Conservation (phyloP, 352 stramenopile genomes). For the Phytophthora chlamydospora region DNA sequence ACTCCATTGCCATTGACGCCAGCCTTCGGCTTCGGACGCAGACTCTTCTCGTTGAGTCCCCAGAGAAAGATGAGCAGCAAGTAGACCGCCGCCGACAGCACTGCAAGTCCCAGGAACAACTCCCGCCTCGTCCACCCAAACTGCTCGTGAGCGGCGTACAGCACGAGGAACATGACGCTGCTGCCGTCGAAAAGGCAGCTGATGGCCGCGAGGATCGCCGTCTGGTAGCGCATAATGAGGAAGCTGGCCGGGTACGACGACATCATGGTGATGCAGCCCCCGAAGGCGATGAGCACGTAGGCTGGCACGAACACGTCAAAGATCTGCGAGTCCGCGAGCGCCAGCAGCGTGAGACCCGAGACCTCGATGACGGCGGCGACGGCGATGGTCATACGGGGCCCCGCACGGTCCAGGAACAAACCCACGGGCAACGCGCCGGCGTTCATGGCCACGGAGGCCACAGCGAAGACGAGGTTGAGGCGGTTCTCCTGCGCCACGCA, state of each 20-base stretch:
- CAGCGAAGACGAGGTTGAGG: conserved; percentile 90
- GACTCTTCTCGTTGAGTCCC: conserved; percentile 71
- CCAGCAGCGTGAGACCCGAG: conserved; percentile 69
- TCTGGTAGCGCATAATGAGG: conserved; percentile 75
- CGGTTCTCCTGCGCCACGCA: conserved; percentile 82
- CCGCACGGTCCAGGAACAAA: conserved; percentile 76
- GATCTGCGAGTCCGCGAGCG: conserved; percentile 69
- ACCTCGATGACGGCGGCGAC: conserved; percentile 71
- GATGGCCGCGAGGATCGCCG: conserved; percentile 76
- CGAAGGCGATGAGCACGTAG: conserved; percentile 73
- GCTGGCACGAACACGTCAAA: conserved; percentile 80
- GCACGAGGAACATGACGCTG: conserved; percentile 76
- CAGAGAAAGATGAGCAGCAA: conserved; percentile 70
- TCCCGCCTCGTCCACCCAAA: conserved; percentile 51
- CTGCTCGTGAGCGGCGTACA: conserved; percentile 59
- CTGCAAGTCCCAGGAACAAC: conserved; percentile 61
- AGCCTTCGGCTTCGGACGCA: conserved; percentile 34
- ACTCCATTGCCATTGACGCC: conserved; percentile 18
- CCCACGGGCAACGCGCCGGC: conserved; percentile 77
- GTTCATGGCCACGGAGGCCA: conserved; percentile 83
- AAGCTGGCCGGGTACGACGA: conserved; percentile 77
- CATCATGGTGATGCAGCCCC: conserved; percentile 86
- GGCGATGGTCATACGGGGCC: conserved; percentile 60
- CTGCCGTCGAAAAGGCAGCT: conserved; percentile 81
- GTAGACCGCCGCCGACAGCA: conserved; percentile 58